Base-by-base conservation (phyloP, 805 yeast species). In the Cephaloascus fragrans region DNA sequence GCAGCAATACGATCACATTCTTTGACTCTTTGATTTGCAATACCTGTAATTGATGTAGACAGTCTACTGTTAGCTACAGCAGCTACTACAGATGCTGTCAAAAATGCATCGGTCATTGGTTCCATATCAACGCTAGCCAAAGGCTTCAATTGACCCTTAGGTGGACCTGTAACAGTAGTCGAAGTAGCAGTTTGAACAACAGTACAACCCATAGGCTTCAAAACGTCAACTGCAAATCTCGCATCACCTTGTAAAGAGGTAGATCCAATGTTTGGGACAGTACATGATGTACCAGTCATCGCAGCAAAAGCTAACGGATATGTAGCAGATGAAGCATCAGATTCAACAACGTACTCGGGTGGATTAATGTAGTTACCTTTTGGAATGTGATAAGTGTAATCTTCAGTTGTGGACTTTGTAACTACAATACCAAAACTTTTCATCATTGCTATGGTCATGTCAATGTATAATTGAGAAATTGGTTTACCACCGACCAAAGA, bases 61-160 rank as follows among this genome's bases (percentile, higher is more conserved):
- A 62, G 59, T 14, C 55, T 48, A 37, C 63, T 64, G 34, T 61
- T 67, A 3, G 96, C 95, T 33, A 84, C 73, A n/a, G 98, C 96
- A 26, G 97, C 98, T 16, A 88, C 94, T 10, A 93, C 97, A 39
- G 94, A 77, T 0, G 98, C 98, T 14, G 98, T 93, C 52, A 93
- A 68, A 57, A 93, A 93, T 0, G 98, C 98, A 61, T 93, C 98
- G 0, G 98, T 93, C 98, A 93, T 93, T 39, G 98, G 97, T 63
- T 93, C 98, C 98, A 93, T 93, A 56, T 93, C 97, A 41, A 93
- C 82, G 44, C 68, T 73, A 10, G 77, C 67, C 45, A 93, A 66
- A 4, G 95, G 85, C 51, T 69, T 73, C 47, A 93, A 69, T 0
- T 59, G 43, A 14, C 94, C 94, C 31, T 62, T 61, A 16, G 83